phyloP scores from a whole-genome alignment of 148 eudicot genomes.

The Rheum nobile region DNA sequence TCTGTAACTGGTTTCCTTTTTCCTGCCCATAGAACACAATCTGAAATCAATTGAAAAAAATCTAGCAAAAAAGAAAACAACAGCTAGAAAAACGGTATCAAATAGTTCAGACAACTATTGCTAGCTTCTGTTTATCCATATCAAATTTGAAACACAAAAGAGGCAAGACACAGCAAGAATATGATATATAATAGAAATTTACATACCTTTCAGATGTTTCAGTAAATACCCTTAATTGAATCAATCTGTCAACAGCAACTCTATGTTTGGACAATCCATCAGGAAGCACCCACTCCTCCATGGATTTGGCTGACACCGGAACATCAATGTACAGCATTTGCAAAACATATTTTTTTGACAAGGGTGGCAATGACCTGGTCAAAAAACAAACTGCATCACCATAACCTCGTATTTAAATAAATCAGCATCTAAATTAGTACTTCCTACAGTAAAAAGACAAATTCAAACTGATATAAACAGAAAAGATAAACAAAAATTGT shows the following conservation, averaged over 20 bases:
- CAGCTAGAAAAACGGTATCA: background rate
- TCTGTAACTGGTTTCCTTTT: conserved; percentile 62
- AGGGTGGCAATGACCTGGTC: conserved; percentile 82
- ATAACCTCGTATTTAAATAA: background rate
- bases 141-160: background rate
- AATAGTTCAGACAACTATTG: background rate
- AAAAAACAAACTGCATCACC: conserved; percentile 10
- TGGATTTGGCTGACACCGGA: conserved; percentile 48
- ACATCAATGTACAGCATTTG: conserved; percentile 66
- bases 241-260: conserved; percentile 74
- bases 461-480: background rate
- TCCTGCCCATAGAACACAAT: conserved; percentile 34
- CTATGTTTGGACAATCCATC: conserved; percentile 80
- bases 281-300: conserved; percentile 90
- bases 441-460: background rate
- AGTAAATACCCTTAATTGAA: conserved; percentile 64
- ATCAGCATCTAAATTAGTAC: background rate
- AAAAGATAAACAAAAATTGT: background rate
- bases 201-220: conserved; percentile 69
- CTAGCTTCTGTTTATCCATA: background rate
- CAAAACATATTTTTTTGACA: conserved; percentile 78
- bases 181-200: background rate
- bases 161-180: background rate
- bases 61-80: background rate
- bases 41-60: background rate